Evolutionary conservation across 306 rosid species (phyloP).

Genomic region (Spatholobus suberectus): DNA sequence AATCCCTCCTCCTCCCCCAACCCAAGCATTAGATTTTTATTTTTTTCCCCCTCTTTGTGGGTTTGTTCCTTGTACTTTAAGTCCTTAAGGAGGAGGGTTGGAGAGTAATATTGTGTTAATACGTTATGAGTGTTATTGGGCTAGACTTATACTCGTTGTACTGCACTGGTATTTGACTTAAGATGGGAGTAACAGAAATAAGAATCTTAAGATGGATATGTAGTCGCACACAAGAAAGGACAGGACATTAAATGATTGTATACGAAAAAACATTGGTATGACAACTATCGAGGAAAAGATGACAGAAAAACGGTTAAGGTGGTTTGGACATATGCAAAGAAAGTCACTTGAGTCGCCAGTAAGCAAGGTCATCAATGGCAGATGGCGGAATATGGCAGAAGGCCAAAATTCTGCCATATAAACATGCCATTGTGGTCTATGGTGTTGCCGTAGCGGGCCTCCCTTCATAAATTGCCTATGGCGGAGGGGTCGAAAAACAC

Average conservation of each 20-base stretch:
- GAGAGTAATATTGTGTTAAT: neutral
- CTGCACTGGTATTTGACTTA: neutral
- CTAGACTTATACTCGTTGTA: conserved; percentile 11
- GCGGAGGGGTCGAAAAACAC: too few species aligned
- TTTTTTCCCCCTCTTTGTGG: neutral
- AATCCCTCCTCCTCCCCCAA: conserved; percentile 12
- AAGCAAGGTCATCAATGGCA: too few species aligned
- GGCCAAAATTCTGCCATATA: too few species aligned
- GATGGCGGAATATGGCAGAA: too few species aligned
- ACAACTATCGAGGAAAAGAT: neutral
- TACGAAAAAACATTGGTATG: neutral
- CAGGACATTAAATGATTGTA: neutral
- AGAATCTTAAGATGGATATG: neutral
- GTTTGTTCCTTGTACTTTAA: neutral
- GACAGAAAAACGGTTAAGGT: neutral
- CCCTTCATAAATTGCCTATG: too few species aligned
- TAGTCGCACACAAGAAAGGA: neutral
- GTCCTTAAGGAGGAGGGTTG: neutral
- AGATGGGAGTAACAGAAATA: too few species aligned
- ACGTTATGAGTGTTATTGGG: neutral
- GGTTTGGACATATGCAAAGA: neutral
- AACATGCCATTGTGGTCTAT: too few species aligned
- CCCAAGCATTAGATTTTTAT: neutral
- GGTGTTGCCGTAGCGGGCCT: too few species aligned
- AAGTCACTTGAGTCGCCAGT: too few species aligned